phyloP scores from a whole-genome alignment of 2,329 filamentous ascomycete genomes.

The Ophiocordyceps camponoti-saundersi region DNA sequence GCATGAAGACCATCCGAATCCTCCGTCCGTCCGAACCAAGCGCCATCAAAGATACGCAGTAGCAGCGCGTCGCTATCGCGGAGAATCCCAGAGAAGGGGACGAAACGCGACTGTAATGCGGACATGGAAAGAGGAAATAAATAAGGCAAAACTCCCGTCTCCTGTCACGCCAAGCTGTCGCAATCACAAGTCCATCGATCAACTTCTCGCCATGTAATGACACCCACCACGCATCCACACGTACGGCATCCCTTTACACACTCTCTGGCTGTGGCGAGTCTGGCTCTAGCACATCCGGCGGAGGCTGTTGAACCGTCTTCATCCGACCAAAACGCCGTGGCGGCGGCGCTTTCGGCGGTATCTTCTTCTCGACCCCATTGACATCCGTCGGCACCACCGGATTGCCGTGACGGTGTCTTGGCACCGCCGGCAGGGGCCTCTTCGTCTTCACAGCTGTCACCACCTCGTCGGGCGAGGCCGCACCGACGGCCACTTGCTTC shows the following conservation, averaged over 20 bases:
- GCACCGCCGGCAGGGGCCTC: conserved; percentile 35
- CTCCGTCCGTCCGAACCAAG: neutral
- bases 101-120: neutral
- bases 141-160: neutral
- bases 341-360: conserved; percentile 27
- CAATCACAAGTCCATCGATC: neutral
- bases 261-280: too few relatives aligned
- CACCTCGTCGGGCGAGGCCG: conserved; percentile 6
- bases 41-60: neutral
- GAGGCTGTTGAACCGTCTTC: conserved; percentile 15
- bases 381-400: conserved; percentile 18
- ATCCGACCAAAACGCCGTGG: conserved; percentile 27
- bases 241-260: too few relatives aligned
- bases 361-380: conserved; percentile 19
- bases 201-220: too few relatives aligned
- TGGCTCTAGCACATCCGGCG: conserved; percentile 9
- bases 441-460: conserved; percentile 17
- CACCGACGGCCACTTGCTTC: conserved; percentile 4
- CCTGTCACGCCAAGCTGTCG: neutral
- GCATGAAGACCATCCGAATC: neutral
- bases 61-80: too few relatives aligned
- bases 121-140: neutral
- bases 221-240: too few relatives aligned
- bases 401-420: conserved; percentile 36
- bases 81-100: too few relatives aligned